Conservation (phyloP, 331 rosid species). For the Arachis monticola region DNA sequence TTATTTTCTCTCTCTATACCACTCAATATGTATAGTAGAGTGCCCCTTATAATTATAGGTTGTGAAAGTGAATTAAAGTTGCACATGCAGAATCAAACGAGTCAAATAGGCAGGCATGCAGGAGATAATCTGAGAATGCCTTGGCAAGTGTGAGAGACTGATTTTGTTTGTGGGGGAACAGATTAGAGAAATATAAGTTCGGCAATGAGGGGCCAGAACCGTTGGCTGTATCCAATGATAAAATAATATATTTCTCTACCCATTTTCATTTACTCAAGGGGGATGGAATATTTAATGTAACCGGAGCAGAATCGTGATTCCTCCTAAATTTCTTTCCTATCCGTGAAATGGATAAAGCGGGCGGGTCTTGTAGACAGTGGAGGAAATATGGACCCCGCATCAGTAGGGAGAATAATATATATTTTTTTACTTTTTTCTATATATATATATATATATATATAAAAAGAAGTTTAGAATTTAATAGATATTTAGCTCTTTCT, state of each 20-base stretch:
- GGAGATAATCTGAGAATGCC: neutral
- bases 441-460: neutral
- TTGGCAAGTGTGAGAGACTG: constrained; percentile 15
- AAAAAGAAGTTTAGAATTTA: no score
- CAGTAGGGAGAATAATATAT: neutral
- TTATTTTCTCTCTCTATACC: neutral
- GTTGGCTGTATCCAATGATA: neutral
- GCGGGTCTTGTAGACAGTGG: neutral
- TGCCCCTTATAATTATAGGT: neutral
- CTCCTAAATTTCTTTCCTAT: neutral
- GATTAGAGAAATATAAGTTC: neutral
- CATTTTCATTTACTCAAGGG: neutral
- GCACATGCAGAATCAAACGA: neutral
- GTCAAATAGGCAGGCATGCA: neutral
- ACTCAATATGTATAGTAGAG: neutral
- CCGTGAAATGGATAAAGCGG: neutral
- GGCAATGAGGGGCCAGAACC: neutral
- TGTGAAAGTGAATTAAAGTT: neutral
- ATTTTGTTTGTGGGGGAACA: neutral
- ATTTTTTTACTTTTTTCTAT: neutral
- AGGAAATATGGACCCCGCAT: neutral
- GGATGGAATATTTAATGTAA: neutral
- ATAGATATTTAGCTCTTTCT: no score
- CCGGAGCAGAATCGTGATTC: neutral
- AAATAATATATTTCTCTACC: neutral